Evolutionary conservation across 164 flowering plant genomes (phyloP).

Genomic region (Warburgia ugandensis): DNA sequence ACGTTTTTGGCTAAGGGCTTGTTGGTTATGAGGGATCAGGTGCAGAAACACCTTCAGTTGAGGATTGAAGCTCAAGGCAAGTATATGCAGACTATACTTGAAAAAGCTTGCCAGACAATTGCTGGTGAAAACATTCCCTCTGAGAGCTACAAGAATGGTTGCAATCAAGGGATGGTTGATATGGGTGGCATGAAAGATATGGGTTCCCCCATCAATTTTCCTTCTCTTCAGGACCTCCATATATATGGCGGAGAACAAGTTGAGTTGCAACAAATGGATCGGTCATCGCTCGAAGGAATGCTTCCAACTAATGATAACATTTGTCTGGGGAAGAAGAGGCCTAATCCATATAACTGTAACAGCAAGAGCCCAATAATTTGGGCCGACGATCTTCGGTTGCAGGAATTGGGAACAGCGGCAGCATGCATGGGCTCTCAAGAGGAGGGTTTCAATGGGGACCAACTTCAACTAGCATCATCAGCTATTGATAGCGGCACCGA

Average conservation of each 20-base stretch:
- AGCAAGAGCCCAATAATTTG: constrained; percentile 9
- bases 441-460: constrained; percentile 5
- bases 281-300: constrained; percentile 29
- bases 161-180: constrained; percentile 14
- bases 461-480: constrained; percentile 1
- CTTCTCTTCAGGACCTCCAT: constrained; percentile 78
- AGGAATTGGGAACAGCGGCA: constrained; percentile 11
- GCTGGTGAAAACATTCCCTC: constrained; percentile 53
- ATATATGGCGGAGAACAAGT: constrained; percentile 36
- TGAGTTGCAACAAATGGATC: constrained; percentile 39
- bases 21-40: constrained; percentile 31
- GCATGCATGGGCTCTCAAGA: constrained; percentile 40
- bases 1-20: not conserved
- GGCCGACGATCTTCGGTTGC: constrained; percentile 7
- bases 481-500: constrained; percentile 1
- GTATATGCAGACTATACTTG: constrained; percentile 91
- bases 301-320: not conserved
- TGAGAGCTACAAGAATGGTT: constrained; percentile 27
- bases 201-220: constrained; percentile 43
- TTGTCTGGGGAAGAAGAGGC: constrained; percentile 10
- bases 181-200: constrained; percentile 43
- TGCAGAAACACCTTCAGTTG: constrained; percentile 85
- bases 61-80: constrained; percentile 98
- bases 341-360: constrained; percentile 3
- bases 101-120: constrained; percentile 92